Percentiles rank a stretch among this genome's conserved stretches.
These are phyloP conservation scores for Thielaviopsis euricoi DNA, from an alignment of 2,329 filamentous ascomycete genomes.

Conservation along the genomic window DNA sequence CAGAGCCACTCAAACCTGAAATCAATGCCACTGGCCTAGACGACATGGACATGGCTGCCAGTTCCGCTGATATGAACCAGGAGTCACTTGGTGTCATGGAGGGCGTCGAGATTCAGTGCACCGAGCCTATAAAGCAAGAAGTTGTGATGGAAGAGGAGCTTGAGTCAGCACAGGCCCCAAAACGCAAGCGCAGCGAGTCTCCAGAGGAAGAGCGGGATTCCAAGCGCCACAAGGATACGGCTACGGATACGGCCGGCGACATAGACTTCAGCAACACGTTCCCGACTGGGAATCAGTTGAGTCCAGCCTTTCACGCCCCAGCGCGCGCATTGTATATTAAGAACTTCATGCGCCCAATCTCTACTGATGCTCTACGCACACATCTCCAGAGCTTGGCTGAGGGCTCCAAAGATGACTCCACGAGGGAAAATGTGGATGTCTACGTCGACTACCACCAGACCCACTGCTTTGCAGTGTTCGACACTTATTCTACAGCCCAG, in stretches of 20 bases:
- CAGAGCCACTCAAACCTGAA: not conserved
- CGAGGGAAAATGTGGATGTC: conserved; percentile 46
- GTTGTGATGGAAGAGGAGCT: not conserved
- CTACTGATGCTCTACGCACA: conserved; percentile 45
- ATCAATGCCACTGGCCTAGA: not conserved
- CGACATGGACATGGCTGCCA: not conserved
- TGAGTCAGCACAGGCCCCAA: not conserved
- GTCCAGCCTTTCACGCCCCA: conserved; percentile 44
- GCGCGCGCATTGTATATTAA: conserved; percentile 75
- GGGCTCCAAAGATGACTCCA: conserved; percentile 31
- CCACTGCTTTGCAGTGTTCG: conserved; percentile 69
- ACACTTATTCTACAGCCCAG: conserved; percentile 51
- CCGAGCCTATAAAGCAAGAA: not conserved
- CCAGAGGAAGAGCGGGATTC: not conserved
- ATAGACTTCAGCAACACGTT: conserved; percentile 23
- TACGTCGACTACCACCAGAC: conserved; percentile 76
- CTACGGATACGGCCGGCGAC: conserved; percentile 21
- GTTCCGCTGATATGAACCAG: not conserved
- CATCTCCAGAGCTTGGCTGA: conserved; percentile 57
- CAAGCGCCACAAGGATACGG: conserved; percentile 17
- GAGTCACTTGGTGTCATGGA: not conserved
- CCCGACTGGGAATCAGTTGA: not conserved
- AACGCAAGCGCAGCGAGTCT: conserved; percentile 2
- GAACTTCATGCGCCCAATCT: conserved; percentile 76
- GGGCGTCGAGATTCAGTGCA: not conserved